Conservation (phyloP, 192 early-diverging fungal genomes). For the Entomortierella chlamydospora region DNA sequence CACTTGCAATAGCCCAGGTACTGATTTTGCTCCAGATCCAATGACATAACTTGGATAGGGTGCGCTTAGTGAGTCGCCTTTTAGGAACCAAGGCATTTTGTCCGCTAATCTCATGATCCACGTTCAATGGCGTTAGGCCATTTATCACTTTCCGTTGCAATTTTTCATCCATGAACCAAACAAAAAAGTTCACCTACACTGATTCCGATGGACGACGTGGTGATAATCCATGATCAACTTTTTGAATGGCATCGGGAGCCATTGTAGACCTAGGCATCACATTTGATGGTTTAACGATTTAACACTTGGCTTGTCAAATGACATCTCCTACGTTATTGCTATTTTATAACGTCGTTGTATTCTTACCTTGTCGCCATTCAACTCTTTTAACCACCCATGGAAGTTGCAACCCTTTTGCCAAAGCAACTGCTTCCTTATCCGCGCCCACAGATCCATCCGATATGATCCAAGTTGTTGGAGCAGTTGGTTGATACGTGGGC, state of each 20-base stretch:
- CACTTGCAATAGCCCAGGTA: constrained; percentile 39
- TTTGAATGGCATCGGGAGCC: constrained; percentile 50
- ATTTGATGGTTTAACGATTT: no score
- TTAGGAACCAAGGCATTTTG: constrained; percentile 47
- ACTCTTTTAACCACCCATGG: constrained; percentile 49
- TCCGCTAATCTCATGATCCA: constrained; percentile 5
- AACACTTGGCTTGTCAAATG: no score
- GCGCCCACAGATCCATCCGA: constrained; percentile 43
- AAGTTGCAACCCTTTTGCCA: constrained; percentile 29
- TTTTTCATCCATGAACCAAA: not conserved
- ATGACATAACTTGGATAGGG: constrained; percentile 46
- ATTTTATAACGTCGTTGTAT: not conserved
- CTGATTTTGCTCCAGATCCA: constrained; percentile 23
- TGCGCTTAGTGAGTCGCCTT: constrained; percentile 25
- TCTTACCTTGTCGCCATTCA: constrained; percentile 42
- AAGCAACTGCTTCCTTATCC: constrained; percentile 39
- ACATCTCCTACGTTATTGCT: not conserved
- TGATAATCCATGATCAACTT: constrained; percentile 53
- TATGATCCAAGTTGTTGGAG: constrained; percentile 36
- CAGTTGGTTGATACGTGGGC: constrained; percentile 22
- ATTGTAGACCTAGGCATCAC: constrained; percentile 27
- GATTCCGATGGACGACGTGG: constrained; percentile 38
- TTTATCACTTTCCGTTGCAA: no score
- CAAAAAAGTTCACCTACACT: constrained; percentile 12
- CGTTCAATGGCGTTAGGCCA: no score